Evolutionary conservation across 495 filamentous ascomycete genomes (phyloP).

Genomic region (Darksidea phi): DNA sequence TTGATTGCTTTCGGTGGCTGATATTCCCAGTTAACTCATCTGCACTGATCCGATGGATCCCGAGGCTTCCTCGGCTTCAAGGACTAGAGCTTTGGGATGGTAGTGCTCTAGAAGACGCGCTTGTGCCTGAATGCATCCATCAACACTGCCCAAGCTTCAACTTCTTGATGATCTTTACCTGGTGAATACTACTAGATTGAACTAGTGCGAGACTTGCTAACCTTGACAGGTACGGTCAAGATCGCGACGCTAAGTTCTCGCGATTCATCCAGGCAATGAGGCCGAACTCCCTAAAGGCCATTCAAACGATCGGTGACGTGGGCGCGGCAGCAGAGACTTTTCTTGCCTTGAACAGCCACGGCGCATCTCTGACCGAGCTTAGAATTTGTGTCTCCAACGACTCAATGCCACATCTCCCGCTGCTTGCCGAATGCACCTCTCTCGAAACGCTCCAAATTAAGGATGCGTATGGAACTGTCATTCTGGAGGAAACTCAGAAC

Average conservation of each 20-base stretch:
- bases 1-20: not conserved
- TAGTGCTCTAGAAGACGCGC: conserved; percentile 53
- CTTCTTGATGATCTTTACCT: conserved; percentile 57
- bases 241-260: conserved; percentile 56
- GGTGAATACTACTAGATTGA: conserved; percentile 39
- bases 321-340: conserved; percentile 56
- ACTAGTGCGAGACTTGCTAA: conserved; percentile 20
- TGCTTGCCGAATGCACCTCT: conserved; percentile 53
- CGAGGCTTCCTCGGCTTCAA: conserved; percentile 48
- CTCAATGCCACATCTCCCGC: conserved; percentile 50
- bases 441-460: conserved; percentile 56
- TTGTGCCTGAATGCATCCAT: conserved; percentile 52
- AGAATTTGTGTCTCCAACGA: conserved; percentile 53
- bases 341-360: conserved; percentile 58
- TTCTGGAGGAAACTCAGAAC: conserved; percentile 49
- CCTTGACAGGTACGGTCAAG: conserved; percentile 37
- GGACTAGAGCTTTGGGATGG: conserved; percentile 59
- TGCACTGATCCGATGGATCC: conserved; percentile 50
- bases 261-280: conserved; percentile 57
- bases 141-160: conserved; percentile 61
- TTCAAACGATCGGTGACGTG: conserved; percentile 56
- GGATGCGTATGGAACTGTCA: conserved; percentile 36
- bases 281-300: conserved; percentile 58
- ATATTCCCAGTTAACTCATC: conserved; percentile 41
- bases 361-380: conserved; percentile 56